Evolutionary conservation across 2,329 filamentous ascomycete genomes (phyloP), one percentile per base, ranked within the genome.

Genomic region (Aureobasidium zeae): DNA sequence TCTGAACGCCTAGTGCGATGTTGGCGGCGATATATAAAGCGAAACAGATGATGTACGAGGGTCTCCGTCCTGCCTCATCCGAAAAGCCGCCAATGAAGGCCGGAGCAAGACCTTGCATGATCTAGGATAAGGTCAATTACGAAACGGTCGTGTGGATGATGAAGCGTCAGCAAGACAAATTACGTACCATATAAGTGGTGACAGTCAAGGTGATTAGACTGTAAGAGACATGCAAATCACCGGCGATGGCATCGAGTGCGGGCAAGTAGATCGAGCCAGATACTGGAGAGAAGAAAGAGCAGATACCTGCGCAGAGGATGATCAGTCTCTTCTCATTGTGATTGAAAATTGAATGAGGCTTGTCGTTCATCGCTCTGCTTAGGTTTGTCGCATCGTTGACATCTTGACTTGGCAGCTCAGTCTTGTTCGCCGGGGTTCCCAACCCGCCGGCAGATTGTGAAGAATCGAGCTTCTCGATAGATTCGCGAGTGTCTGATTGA

Each of bases 141-240:
- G 20, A 26, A 25, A 3, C 15, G 2, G 19, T 20, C 16, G 12
- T 19, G 35, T 31, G 13, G 60, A 58, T 56, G 52, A 20, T 17
- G 7, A 6, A 17, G 1, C 6, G 15, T 24, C 17, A 9, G 21
- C 7, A 16, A 34, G 4, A 15, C 3, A 1, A 20, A 15, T 9
- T 31, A 39, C 46, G 22, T 30, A 59, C 57, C 73, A 78, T 76
- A 55, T 76, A 80, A 1, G 75, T 76, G 3, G 76, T 79, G 29
- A 75, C 55, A 6, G 69, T 69, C 39, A 74, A 54, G 53, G 73
- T 73, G 51, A 73, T 66, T n/a, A n/a, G 35, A 63, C 45, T 5
- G 53, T 55, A 10, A 54, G 58, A 57, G 13, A 76, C 67, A 16
- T 64, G 20, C 7, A 76, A 59, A 29, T 73, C 70, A 2, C 62